A percentile compares a stretch with the other conserved stretches of the same genome.
Conservation (phyloP, 129 eudicot species). For the Flaveria ramosissima region DNA sequence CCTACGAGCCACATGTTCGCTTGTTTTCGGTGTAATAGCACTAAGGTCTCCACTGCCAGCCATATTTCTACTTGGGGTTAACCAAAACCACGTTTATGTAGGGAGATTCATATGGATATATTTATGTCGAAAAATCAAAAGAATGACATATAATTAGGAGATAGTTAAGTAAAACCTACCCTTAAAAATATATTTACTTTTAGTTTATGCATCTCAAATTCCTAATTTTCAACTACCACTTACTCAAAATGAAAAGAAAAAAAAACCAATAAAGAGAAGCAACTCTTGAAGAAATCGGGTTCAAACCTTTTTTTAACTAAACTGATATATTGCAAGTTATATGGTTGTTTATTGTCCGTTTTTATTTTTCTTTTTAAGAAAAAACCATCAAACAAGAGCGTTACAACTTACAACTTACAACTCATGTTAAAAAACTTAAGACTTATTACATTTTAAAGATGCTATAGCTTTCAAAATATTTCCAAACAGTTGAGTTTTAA, state of each 20-base stretch:
- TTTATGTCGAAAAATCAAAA: constrained; percentile 38
- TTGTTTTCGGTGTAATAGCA: neutral
- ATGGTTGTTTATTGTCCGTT: too few species aligned
- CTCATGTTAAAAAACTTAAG: too few species aligned
- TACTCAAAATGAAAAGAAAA: neutral
- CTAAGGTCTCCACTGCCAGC: constrained; percentile 43
- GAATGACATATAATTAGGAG: constrained; percentile 64
- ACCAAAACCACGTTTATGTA: constrained; percentile 47
- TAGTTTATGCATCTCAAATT: constrained; percentile 31
- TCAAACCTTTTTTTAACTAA: neutral
- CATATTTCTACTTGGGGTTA: constrained; percentile 16
- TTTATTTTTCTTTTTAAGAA: too few species aligned
- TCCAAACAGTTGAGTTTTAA: too few species aligned
- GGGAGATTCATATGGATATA: constrained; percentile 37
- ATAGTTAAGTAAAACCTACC: constrained; percentile 55
- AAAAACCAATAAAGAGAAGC: neutral
- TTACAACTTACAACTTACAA: too few species aligned
- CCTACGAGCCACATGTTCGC: constrained; percentile 42
- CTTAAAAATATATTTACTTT: neutral
- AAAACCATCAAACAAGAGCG: too few species aligned
- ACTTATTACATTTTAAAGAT: too few species aligned
- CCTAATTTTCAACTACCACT: constrained; percentile 52
- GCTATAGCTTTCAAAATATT: too few species aligned
- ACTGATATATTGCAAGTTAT: too few species aligned
- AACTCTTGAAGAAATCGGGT: neutral